phyloP scores from a whole-genome alignment of 306 rosid genomes.

The Vicia villosa region DNA sequence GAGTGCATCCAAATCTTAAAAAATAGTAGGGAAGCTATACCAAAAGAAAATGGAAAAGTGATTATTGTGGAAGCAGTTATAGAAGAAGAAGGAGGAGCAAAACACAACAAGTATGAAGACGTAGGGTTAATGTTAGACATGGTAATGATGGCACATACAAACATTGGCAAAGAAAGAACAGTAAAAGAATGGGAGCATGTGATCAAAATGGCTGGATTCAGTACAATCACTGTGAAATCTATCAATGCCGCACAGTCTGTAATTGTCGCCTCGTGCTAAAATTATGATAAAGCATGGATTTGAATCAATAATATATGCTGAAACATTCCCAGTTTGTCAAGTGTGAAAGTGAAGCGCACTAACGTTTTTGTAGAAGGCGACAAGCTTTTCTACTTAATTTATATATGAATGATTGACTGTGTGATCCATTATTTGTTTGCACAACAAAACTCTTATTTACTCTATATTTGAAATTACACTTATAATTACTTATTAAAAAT shows the following conservation, averaged over 20 bases:
- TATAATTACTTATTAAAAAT: no score
- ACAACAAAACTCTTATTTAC: no score
- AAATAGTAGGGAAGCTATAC: conserved; percentile 53
- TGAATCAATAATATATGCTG: no score
- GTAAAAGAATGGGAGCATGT: conserved; percentile 57
- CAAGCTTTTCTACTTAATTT: no score
- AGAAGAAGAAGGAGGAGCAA: conserved; percentile 35
- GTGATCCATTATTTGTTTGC: no score
- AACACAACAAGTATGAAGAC: conserved; percentile 33
- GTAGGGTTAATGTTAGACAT: conserved; percentile 58
- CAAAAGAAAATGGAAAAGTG: conserved; percentile 58
- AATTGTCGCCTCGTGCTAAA: conserved; percentile 44
- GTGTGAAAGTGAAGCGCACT: no score
- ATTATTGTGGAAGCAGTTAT: conserved; percentile 55
- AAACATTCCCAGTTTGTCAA: no score
- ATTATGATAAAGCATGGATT: not conserved
- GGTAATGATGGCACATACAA: conserved; percentile 65
- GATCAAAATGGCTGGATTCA: conserved; percentile 59
- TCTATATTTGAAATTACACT: no score
- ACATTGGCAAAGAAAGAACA: conserved; percentile 62
- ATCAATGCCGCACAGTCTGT: conserved; percentile 49
- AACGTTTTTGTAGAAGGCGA: no score
- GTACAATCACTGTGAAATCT: conserved; percentile 33
- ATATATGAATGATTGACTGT: no score
- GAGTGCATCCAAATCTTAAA: conserved; percentile 63